Evolutionary conservation across 352 stramenopile genomes (phyloP), one percentile per base, ranked within the genome.

Genomic region (Phytophthora hibernalis): DNA sequence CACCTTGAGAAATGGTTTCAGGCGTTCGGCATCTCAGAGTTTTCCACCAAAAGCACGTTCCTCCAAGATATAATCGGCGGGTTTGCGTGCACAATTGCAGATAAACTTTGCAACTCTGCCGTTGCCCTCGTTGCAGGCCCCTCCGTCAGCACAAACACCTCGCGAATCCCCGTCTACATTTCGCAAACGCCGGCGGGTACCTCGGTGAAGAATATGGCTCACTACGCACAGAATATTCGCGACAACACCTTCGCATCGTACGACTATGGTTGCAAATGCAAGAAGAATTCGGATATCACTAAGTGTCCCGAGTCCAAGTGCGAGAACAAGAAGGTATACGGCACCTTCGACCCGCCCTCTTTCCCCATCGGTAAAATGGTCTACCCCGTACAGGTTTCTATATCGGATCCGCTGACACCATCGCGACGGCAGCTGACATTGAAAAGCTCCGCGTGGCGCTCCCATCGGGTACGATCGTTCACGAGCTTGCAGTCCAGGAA

Each of bases 161-260:
- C 71, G 2, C 61, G 79, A 15, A 72, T 85, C 18, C 61, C 82
- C 18, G 79, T 87, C 16, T 87, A 85, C 58, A 70, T 87, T 58
- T 70, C 74, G 15, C 76, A 87, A 65, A 85, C 74, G 2, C 79
- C 79, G 1, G 74, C 79, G 2, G 77, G 79, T 9, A 87, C 74
- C 7, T 85, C 76, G 0, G 76, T 85, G 24, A 87, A 87, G 64
- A 87, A 83, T 55, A 66, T 87, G 47, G 79, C 56, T 9, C 76
- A 87, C 38, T 87, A 74, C 49, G 76, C 76, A 18, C 79, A 87
- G 44, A 64, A 53, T 53, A 84, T 87, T 55, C 76, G 79, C 24
- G 72, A 74, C 49, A 61, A 81, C 22, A 80, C 72, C 0, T 87
- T 84, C 54, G 71, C 69, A 18, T 54, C 60, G 20, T 87, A 79